Conservation (phyloP, 345 rosid genomes). For the Leavenworthia alabamica region DNA sequence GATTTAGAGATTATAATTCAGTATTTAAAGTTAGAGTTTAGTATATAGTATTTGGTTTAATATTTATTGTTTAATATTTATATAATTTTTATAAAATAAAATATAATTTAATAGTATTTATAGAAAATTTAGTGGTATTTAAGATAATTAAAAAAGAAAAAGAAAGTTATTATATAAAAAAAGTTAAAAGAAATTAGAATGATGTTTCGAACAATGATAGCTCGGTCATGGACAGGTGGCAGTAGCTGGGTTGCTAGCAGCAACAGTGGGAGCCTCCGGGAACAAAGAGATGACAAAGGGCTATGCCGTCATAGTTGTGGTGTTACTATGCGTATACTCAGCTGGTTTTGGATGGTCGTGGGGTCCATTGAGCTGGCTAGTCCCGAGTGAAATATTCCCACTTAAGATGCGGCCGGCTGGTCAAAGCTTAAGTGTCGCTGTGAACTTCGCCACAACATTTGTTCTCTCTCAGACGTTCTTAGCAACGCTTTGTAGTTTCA, state of each 20-base stretch:
- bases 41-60: too few relatives aligned
- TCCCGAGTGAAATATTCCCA: slow-evolving; percentile 60
- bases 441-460: slow-evolving; percentile 52
- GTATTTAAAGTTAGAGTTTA: too few relatives aligned
- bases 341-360: slow-evolving; percentile 75
- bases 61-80: too few relatives aligned
- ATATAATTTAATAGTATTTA: too few relatives aligned
- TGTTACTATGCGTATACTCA: slow-evolving; percentile 41
- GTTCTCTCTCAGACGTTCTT: slow-evolving; percentile 53
- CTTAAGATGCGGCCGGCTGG: slow-evolving; percentile 52
- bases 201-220: neutral
- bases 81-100: too few relatives aligned
- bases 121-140: too few relatives aligned
- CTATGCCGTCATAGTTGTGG: slow-evolving; percentile 33
- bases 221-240: slow-evolving; percentile 7
- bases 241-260: slow-evolving; percentile 37
- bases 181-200: too few relatives aligned
- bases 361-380: slow-evolving; percentile 69
- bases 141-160: too few relatives aligned
- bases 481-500: slow-evolving; percentile 42
- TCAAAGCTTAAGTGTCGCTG: slow-evolving; percentile 44
- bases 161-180: too few relatives aligned
- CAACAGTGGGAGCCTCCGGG: slow-evolving; percentile 14
- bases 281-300: slow-evolving; percentile 17
- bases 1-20: too few relatives aligned